Base-by-base conservation (phyloP, 441 rosid genomes). In the Biscutella laevigata region DNA sequence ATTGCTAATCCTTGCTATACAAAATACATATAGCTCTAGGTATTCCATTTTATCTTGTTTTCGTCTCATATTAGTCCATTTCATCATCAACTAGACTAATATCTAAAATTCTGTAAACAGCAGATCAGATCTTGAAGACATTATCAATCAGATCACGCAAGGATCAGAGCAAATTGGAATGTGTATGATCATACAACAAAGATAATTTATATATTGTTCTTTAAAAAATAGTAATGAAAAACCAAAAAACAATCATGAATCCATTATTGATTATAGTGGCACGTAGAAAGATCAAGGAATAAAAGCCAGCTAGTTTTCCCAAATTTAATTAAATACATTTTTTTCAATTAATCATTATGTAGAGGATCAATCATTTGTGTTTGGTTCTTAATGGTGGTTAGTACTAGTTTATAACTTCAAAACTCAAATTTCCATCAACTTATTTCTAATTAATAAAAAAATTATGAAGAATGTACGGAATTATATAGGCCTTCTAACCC, bases 321-420 rank as follows among this genome's bases (percentile, higher is more conserved):
- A 20, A 15, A 21, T 64, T 56, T 25, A 27, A 30, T 66, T 52
- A 49, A 20, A 29, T 49, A 36, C 40, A 41, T 48, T 38, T 52
- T 46, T 16, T 66, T n/a, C 57, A 59, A 66, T 59, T 10, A 59
- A 36, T 52, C 57, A 25, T 45, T n/a, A n/a, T n/a, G n/a, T n/a
- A 6, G 3, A 7, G 5, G 21, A 1, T 45, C 61, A 66, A 66
- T 59, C 56, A 66, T 59, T 19, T 13, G 32, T 28, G 21, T 46
- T 36, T 66, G 43, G 51, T 35, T 44, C 30, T 59, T 44, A 30
- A 25, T 66, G 66, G 61, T 66, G 43, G 66, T 52, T 66, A 50
- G 34, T 64, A 37, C 60, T 48, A 66, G 14, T 59, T 44, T 13
- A 41, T 38, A 52, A 40, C 55, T 7, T 48, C n/a, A n/a, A 46